Conservation (phyloP, 768 basidiomycete genomes). For the Artomyces pyxidatus region DNA sequence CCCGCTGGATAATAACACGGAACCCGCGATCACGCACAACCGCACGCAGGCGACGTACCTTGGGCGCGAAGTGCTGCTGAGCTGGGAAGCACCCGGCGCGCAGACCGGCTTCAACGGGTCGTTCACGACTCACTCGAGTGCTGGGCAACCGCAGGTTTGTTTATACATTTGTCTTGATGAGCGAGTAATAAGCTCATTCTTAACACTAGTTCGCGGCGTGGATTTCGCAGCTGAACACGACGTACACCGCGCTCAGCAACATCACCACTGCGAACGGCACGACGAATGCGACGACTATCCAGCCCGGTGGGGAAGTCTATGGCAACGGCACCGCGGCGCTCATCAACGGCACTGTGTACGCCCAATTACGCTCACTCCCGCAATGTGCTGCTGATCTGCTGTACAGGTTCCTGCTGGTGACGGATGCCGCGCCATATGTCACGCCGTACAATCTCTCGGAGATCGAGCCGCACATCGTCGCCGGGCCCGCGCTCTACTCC, state of each 20-base stretch:
- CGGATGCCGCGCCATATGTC: constrained; percentile 39
- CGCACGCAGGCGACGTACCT: constrained; percentile 40
- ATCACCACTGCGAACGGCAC: constrained; percentile 24
- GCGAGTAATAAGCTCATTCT: background rate
- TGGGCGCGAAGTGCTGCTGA: constrained; percentile 37
- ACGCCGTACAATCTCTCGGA: constrained; percentile 51
- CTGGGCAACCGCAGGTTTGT: constrained; percentile 33
- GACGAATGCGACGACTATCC: constrained; percentile 34
- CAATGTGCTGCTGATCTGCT: background rate
- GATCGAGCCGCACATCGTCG: constrained; percentile 46
- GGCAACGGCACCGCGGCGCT: constrained; percentile 30
- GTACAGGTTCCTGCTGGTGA: constrained; percentile 40
- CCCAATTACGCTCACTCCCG: background rate
- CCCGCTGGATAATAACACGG: constrained; percentile 28
- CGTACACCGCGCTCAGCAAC: constrained; percentile 42
- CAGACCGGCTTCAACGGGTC: constrained; percentile 39
- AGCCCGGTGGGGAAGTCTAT: constrained; percentile 43
- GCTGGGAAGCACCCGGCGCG: constrained; percentile 51
- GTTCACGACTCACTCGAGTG: constrained; percentile 43
- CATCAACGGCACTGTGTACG: constrained; percentile 45
- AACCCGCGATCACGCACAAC: constrained; percentile 47
- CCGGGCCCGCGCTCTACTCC: constrained; percentile 45
- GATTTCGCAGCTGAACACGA: constrained; percentile 54
- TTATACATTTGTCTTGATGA: background rate
- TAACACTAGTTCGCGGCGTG: constrained; percentile 40